Evolutionary conservation across 495 filamentous ascomycete genomes (phyloP).

Genomic region (Tuber indicum): DNA sequence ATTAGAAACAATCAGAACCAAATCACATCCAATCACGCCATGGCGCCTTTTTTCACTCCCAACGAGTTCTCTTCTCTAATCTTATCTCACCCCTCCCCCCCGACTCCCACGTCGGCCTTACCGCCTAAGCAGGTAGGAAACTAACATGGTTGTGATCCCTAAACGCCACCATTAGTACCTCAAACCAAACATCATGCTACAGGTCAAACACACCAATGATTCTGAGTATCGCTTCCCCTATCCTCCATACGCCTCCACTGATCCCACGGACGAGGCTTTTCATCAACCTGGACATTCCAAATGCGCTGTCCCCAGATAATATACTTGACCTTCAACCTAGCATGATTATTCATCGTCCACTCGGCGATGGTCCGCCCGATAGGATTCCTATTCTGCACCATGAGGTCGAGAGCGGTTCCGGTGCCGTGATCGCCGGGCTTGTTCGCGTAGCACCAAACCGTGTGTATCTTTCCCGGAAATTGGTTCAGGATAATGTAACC

Average conservation of each 20-base stretch:
- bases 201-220: conserved; percentile 43
- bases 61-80: neutral
- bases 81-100: no score
- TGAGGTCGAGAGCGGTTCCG: conserved; percentile 46
- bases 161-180: neutral
- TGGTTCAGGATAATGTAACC: conserved; percentile 43
- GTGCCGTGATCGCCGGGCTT: conserved; percentile 45
- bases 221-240: conserved; percentile 42
- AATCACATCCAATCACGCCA: neutral
- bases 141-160: conserved; percentile 20
- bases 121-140: conserved; percentile 9
- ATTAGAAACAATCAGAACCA: neutral
- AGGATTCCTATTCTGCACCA: conserved; percentile 36
- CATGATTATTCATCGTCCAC: conserved; percentile 48
- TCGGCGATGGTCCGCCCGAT: conserved; percentile 46
- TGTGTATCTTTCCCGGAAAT: conserved; percentile 43
- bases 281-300: conserved; percentile 44
- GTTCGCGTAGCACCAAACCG: conserved; percentile 36
- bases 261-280: conserved; percentile 41
- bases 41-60: neutral
- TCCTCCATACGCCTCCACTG: conserved; percentile 47
- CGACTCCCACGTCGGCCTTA: neutral
- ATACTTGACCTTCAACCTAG: conserved; percentile 45
- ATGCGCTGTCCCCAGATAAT: conserved; percentile 44
- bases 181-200: neutral